Base-by-base conservation (phyloP, 257 asterid genomes). In the Misopates orontium region DNA sequence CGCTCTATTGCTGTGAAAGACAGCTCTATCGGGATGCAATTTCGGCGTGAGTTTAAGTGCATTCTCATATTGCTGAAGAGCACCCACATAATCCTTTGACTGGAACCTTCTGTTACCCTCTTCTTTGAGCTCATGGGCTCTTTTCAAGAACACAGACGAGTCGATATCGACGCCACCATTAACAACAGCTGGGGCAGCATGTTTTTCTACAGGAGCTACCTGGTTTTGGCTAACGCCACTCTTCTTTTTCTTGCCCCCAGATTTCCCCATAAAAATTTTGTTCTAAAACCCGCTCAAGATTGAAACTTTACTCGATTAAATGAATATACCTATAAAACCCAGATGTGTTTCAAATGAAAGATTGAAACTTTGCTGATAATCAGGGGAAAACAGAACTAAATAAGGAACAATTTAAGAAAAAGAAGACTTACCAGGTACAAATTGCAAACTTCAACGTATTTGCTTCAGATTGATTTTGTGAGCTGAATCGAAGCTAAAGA, bases 61-160 rank as follows among this genome's bases (percentile, higher is more conserved):
- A 32, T 76, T 80, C 57, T 94, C 96, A 52, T 94, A 94, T 31
- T 86, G 96, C 25, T 73, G 80, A 22, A 94, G 92, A 6, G 97
- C 96, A 69, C 83, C 97, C 12, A 56, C 81, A 49, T 80, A 90
- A 67, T 88, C 97, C 75, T 90, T 86, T 13, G 81, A 83, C 86
- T 83, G 96, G 71, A 90, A 90, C 82, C 78, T 79, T 48, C 71
- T 76, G 86, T 94, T 94, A 4, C 99, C 99, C 63, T 90, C 99
- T 78, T 94, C 97, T 62, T 94, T 94, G 58, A 90, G 88, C 78
- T 94, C 99, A 53, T 86, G 85, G 31, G 98, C 99, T 75, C 79
- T 82, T 83, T 82, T 83, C 84, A 85, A 57, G 70, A 86, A 75
- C 75, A 82, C 53, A 5, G 96, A 81, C 6, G 91, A 67, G 71